Evolutionary conservation across 495 filamentous ascomycete genomes (phyloP).

Genomic region (Aspergillus indologenus): DNA sequence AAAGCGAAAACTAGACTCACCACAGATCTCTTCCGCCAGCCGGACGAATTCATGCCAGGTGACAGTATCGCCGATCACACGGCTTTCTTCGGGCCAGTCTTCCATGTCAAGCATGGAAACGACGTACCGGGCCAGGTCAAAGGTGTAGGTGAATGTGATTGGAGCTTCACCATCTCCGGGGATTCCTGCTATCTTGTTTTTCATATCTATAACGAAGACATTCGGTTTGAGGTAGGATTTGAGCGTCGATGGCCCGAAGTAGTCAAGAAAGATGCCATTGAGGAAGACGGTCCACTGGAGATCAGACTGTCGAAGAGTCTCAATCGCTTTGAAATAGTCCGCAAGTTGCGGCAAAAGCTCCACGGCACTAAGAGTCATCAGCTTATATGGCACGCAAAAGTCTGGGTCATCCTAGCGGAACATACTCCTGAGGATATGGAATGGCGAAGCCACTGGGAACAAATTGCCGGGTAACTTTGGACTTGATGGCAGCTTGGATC

Average conservation of each 20-base stretch:
- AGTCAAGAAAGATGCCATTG: slow-evolving; percentile 45
- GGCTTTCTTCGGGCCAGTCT: slow-evolving; percentile 31
- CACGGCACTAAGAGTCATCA: neutral
- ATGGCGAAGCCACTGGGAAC: slow-evolving; percentile 37
- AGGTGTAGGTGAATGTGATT: slow-evolving; percentile 42
- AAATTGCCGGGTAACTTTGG: slow-evolving; percentile 35
- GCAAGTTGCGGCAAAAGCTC: slow-evolving; percentile 11
- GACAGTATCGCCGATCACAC: slow-evolving; percentile 33
- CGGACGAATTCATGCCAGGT: slow-evolving; percentile 37
- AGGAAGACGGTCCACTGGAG: slow-evolving; percentile 43
- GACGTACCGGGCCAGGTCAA: slow-evolving; percentile 43
- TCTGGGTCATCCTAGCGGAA: neutral
- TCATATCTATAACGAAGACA: slow-evolving; percentile 36
- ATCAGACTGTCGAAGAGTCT: slow-evolving; percentile 15
- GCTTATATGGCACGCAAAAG: neutral
- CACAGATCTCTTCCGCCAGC: slow-evolving; percentile 35
- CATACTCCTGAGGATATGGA: slow-evolving; percentile 13
- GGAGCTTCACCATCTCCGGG: slow-evolving; percentile 37
- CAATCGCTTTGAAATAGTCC: slow-evolving; percentile 17
- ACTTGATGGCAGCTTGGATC: slow-evolving; percentile 36
- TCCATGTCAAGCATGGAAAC: slow-evolving; percentile 33
- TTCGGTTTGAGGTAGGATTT: slow-evolving; percentile 29
- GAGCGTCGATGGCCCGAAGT: slow-evolving; percentile 33
- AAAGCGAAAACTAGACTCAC: slow-evolving; percentile 17
- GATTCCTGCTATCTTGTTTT: slow-evolving; percentile 38